Conservation (phyloP, 176 grass and related monocot species). For the Musa troglodytarum region DNA sequence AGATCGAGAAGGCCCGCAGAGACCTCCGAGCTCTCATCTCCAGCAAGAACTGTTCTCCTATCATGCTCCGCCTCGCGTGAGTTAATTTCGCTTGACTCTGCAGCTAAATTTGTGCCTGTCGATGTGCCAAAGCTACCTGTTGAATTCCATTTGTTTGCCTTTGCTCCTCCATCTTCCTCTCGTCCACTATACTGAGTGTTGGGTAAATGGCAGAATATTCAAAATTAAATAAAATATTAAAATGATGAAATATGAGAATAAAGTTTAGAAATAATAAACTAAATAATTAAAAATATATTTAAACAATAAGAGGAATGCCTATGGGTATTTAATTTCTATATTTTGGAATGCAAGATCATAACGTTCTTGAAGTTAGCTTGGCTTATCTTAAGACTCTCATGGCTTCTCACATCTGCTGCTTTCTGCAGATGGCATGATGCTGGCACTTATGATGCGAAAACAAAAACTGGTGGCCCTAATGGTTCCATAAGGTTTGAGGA, state of each 20-base stretch:
- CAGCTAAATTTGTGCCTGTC: background rate
- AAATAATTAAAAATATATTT: too few relatives aligned
- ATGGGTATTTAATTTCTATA: background rate
- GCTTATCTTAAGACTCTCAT: too few relatives aligned
- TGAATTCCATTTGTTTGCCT: background rate
- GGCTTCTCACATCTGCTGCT: background rate
- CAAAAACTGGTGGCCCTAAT: conserved; percentile 52
- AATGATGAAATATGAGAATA: too few relatives aligned
- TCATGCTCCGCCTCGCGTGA: conserved; percentile 64
- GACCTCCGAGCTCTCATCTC: conserved; percentile 55
- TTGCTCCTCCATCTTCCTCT: too few relatives aligned
- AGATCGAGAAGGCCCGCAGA: conserved; percentile 36
- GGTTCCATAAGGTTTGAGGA: conserved; percentile 39
- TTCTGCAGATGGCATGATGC: conserved; percentile 60
- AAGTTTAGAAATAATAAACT: too few relatives aligned
- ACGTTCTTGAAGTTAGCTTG: too few relatives aligned
- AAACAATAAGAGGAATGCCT: too few relatives aligned
- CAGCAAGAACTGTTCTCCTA: conserved; percentile 42
- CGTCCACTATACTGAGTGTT: too few relatives aligned
- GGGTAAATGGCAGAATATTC: too few relatives aligned
- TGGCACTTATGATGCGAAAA: conserved; percentile 51
- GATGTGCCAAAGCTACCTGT: background rate
- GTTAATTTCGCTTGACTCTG: background rate
- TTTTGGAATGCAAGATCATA: background rate
- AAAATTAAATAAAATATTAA: too few relatives aligned